Conservation (phyloP, 2,329 filamentous ascomycete species). For the Geosmithia flava region DNA sequence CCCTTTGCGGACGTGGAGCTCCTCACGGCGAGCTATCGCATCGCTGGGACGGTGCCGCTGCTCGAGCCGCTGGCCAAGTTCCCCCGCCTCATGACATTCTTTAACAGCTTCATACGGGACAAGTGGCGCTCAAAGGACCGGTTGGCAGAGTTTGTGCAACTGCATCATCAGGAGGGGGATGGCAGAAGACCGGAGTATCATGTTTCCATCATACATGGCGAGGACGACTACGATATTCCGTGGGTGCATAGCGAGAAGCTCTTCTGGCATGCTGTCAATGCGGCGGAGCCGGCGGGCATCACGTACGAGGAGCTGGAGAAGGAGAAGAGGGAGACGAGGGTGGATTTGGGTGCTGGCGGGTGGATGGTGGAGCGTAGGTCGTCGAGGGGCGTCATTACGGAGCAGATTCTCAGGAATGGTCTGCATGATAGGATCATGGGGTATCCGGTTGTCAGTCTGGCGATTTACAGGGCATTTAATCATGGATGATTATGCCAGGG, state of each 20-base stretch:
- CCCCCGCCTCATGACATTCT: slow-evolving; percentile 28
- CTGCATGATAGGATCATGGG: slow-evolving; percentile 47
- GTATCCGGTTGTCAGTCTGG: slow-evolving; percentile 38
- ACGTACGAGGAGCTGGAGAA: slow-evolving; percentile 30
- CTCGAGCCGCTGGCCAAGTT: slow-evolving; percentile 36
- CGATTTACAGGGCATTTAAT: slow-evolving; percentile 8
- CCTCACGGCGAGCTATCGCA: slow-evolving; percentile 42
- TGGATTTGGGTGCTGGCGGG: slow-evolving; percentile 32
- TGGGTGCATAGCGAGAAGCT: slow-evolving; percentile 34
- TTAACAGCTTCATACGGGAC: slow-evolving; percentile 32
- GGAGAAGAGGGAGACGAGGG: slow-evolving; percentile 24
- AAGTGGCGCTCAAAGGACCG: slow-evolving; percentile 39
- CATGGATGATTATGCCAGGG: not conserved
- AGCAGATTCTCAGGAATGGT: slow-evolving; percentile 42
- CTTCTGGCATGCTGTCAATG: slow-evolving; percentile 44
- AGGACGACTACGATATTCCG: slow-evolving; percentile 39
- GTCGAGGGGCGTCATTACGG: slow-evolving; percentile 32
- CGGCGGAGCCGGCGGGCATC: slow-evolving; percentile 21
- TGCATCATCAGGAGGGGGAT: slow-evolving; percentile 22
- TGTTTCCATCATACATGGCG: slow-evolving; percentile 34
- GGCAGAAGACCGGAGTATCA: slow-evolving; percentile 23
- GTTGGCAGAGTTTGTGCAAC: slow-evolving; percentile 29
- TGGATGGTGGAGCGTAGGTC: slow-evolving; percentile 34
- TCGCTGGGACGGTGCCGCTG: slow-evolving; percentile 41
- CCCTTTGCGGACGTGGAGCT: slow-evolving; percentile 42